These are phyloP conservation scores for Coemansia sp. DNA, from an alignment of 192 early-diverging fungal species.

Conservation along the genomic window DNA sequence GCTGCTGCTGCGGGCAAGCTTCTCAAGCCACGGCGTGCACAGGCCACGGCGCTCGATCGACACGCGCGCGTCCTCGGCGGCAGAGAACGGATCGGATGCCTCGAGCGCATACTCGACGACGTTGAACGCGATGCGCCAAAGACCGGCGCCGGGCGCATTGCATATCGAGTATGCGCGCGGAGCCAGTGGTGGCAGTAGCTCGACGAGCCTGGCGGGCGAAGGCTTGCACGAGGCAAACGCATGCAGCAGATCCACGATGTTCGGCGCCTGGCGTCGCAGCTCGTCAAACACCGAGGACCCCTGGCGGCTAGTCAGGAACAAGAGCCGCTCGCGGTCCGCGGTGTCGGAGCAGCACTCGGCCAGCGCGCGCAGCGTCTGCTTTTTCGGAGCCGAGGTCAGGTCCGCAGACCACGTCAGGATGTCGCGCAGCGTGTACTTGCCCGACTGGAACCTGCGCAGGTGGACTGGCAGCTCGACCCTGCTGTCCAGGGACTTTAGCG, in stretches of 20 bases:
- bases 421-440: conserved; percentile 44
- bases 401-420: conserved; percentile 77
- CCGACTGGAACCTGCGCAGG: conserved; percentile 17
- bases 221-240: conserved; percentile 77
- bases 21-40: conserved; percentile 80
- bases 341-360: conserved; percentile 72
- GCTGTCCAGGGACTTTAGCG: conserved; percentile 33
- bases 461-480: conserved; percentile 41
- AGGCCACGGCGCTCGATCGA: conserved; percentile 59
- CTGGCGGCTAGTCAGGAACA: conserved; percentile 79
- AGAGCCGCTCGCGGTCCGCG: conserved; percentile 69
- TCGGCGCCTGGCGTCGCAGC: conserved; percentile 67
- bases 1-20: conserved; percentile 40
- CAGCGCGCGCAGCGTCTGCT: conserved; percentile 76
- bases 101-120: conserved; percentile 66
- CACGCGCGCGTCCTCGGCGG: conserved; percentile 13
- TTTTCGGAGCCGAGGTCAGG: conserved; percentile 67
- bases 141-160: conserved; percentile 58
- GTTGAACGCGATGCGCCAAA: conserved; percentile 82
- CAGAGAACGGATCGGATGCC: conserved; percentile 32
- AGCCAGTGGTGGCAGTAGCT: conserved; percentile 70
- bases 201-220: conserved; percentile 66
- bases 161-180: conserved; percentile 90
- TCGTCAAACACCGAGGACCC: conserved; percentile 63
- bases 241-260: conserved; percentile 73